phyloP scores from a whole-genome alignment of 768 basidiomycete species.

The Boletus edulis region DNA sequence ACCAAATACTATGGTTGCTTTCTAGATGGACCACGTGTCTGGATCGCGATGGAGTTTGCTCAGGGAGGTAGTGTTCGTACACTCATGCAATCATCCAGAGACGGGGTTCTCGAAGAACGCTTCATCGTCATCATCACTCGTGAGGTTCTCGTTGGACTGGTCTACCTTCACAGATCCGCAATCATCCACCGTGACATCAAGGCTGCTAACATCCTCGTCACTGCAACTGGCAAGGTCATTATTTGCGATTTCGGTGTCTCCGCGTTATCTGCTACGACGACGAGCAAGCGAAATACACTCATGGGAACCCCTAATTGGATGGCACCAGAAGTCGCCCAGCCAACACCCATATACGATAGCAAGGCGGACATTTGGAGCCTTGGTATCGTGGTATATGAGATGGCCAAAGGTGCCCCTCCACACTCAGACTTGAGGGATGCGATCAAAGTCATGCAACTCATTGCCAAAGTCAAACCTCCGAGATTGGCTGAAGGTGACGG shows the following conservation, averaged over 20 bases:
- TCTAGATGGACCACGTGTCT: conserved; percentile 92
- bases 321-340: conserved; percentile 96
- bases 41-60: conserved; percentile 99
- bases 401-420: conserved; percentile 95
- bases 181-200: conserved; percentile 99
- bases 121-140: conserved; percentile 85
- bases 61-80: conserved; percentile 93
- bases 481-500: conserved; percentile 75
- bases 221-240: conserved; percentile 84
- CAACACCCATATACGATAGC: conserved; percentile 87
- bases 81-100: conserved; percentile 83
- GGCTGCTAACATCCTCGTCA: conserved; percentile 94
- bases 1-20: conserved; percentile 97
- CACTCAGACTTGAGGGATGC: conserved; percentile 83
- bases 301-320: conserved; percentile 99
- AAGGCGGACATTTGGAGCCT: conserved; percentile 99
- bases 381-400: conserved; percentile 94
- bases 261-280: conserved; percentile 77
- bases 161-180: conserved; percentile 88
- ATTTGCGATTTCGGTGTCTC: conserved; percentile 99
- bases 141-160: conserved; percentile 84
- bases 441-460: conserved; percentile 84
- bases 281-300: conserved; percentile 93
- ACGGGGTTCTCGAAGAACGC: conserved; percentile 80
- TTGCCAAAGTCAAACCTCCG: conserved; percentile 83